Conservation (phyloP, 75 land plant genomes). For the Pinus tabuliformis region DNA sequence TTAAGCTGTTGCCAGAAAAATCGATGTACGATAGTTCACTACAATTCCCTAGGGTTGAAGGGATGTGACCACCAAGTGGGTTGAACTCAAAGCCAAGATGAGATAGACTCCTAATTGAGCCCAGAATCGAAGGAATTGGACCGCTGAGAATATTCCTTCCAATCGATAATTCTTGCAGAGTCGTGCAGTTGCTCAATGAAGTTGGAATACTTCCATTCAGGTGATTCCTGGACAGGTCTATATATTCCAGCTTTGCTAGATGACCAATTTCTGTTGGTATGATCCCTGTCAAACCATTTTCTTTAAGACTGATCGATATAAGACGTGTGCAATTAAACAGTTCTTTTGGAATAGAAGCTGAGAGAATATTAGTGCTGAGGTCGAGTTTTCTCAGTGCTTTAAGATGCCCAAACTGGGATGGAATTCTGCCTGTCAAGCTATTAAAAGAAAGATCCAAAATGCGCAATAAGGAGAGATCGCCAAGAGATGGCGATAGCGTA, state of each 20-base stretch:
- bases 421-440: too few species aligned
- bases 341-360: neutral
- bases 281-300: neutral
- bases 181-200: neutral
- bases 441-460: too few species aligned
- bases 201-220: neutral
- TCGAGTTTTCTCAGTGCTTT: neutral
- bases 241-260: neutral
- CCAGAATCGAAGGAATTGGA: neutral
- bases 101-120: neutral
- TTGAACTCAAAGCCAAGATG: neutral
- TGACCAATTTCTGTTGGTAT: neutral
- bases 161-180: neutral
- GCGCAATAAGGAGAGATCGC: too few species aligned
- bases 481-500: too few species aligned
- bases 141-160: neutral
- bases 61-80: neutral
- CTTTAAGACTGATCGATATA: neutral
- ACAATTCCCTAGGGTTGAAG: neutral
- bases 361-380: neutral
- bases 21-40: neutral
- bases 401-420: neutral
- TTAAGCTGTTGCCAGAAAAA: too few species aligned
- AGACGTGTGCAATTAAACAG: conserved; percentile 3
- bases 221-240: neutral